These are phyloP conservation scores for Ascodesmis nigricans DNA, from an alignment of 495 filamentous ascomycete species.

Conservation along the genomic window DNA sequence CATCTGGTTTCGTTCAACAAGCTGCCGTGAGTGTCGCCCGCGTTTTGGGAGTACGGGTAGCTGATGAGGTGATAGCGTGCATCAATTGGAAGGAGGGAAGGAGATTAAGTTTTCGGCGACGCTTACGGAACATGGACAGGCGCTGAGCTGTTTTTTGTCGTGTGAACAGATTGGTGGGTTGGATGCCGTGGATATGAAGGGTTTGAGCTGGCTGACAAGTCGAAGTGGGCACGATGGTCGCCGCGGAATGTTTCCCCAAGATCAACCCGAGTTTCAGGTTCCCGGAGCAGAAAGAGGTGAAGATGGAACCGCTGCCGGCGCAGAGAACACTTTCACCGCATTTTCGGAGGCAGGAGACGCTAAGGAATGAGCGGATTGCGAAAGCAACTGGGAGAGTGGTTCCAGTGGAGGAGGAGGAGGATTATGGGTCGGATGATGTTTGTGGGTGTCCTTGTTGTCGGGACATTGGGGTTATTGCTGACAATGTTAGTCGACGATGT, in stretches of 20 bases:
- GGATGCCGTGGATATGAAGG: not conserved
- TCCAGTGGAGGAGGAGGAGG: constrained; percentile 1
- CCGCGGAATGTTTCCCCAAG: constrained; percentile 30
- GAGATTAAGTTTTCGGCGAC: constrained; percentile 39
- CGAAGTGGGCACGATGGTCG: constrained; percentile 39
- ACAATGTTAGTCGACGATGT: constrained; percentile 6
- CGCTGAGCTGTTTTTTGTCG: constrained; percentile 48
- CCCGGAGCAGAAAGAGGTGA: not conserved
- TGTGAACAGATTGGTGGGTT: constrained; percentile 65
- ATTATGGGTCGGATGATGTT: no score
- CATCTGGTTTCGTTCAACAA: constrained; percentile 55
- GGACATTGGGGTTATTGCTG: not conserved
- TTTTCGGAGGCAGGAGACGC: constrained; percentile 1
- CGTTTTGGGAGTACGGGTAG: not conserved
- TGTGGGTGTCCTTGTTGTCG: no score
- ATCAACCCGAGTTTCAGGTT: not conserved
- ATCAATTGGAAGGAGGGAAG: constrained; percentile 38
- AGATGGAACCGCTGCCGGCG: not conserved
- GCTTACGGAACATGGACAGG: constrained; percentile 33
- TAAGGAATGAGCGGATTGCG: not conserved
- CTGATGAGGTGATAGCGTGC: constrained; percentile 30
- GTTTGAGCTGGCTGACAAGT: constrained; percentile 52
- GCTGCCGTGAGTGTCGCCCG: constrained; percentile 28
- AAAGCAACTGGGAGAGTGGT: not conserved
- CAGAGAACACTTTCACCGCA: not conserved